Evolutionary conservation across 371 early-diverging fungal species (phyloP), one percentile per base, ranked within the genome.

Genomic region (Chytridiales sp.): DNA sequence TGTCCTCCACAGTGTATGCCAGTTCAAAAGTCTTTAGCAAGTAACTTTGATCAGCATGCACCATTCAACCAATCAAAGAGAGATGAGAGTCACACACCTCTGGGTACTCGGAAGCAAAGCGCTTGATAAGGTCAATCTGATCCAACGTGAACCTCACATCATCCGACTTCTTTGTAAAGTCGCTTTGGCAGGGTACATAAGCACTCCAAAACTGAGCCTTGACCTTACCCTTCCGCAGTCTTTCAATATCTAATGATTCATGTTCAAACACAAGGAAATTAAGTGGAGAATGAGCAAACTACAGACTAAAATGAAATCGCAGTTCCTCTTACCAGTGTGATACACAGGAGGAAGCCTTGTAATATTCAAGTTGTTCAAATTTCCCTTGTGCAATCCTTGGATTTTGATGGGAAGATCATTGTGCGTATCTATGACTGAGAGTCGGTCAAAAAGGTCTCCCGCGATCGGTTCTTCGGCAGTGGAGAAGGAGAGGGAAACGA

Each of bases 121-220:
- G 76, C 52, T 82, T 82, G 19, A 77, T 75, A 2, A 74, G 70
- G 64, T 86, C 86, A 49, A 87, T 85, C 38, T 83, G 72, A 38
- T 84, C 83, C 38, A 76, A 54, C 1, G 73, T 73, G 38, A 41
- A 24, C 36, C 53, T 44, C 21, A 73, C 60, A 40, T 57, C 57
- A 36, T 70, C 64, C 13, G 47, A 44, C 13, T 59, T 47, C 27
- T 58, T 36, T 3, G 24, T 64, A 48, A 56, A 63, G 39, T 72
- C 63, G 26, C 29, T 15, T 9, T 31, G 24, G 40, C 73, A 70
- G 69, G 44, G 79, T 69, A 70, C 71, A 72, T 76, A 86, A 1
- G 82, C 75, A 56, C 80, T 79, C 88, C 88, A 86, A 41, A 87
- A 81, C 55, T 85, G 84, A 0, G 74, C 84, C 0, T 75, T 74